Evolutionary conservation across 495 filamentous ascomycete species (phyloP).

Genomic region (Terfezia claveryi): DNA sequence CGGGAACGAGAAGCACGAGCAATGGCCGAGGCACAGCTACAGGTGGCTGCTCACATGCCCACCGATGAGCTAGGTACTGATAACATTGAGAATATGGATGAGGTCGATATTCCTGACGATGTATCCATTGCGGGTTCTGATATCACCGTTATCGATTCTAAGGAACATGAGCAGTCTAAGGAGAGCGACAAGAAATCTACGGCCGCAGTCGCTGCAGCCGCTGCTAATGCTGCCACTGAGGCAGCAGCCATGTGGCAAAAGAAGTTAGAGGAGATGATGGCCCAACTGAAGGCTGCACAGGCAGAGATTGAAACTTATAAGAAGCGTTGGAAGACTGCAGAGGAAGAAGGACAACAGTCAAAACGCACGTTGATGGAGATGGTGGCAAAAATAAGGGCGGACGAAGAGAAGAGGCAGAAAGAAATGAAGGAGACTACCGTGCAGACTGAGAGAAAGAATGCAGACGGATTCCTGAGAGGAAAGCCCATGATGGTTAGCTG

Average conservation of each 20-base stretch:
- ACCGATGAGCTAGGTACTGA: neutral
- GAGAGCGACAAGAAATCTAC: slow-evolving; percentile 5
- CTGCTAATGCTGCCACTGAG: slow-evolving; percentile 23
- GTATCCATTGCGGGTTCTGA: slow-evolving; percentile 22
- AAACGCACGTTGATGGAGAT: slow-evolving; percentile 65
- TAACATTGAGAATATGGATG: slow-evolving; percentile 12
- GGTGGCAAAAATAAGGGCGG: slow-evolving; percentile 57
- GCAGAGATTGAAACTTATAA: slow-evolving; percentile 58
- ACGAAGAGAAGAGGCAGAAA: slow-evolving; percentile 28
- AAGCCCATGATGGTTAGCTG: slow-evolving; percentile 14
- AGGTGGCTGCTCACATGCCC: slow-evolving; percentile 20
- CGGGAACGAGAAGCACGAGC: slow-evolving; percentile 66
- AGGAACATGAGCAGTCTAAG: slow-evolving; percentile 6
- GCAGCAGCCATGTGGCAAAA: slow-evolving; percentile 38
- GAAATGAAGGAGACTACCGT: slow-evolving; percentile 9
- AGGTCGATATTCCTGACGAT: slow-evolving; percentile 17
- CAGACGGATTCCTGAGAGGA: slow-evolving; percentile 12
- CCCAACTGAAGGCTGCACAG: slow-evolving; percentile 65
- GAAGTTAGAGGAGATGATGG: slow-evolving; percentile 54
- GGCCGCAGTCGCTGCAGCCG: slow-evolving; percentile 17
- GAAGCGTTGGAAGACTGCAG: slow-evolving; percentile 54
- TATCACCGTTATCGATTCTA: slow-evolving; percentile 8
- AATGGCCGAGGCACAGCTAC: slow-evolving; percentile 53
- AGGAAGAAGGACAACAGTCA: slow-evolving; percentile 42
- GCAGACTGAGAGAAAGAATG: slow-evolving; percentile 24